A percentile compares a stretch with the other conserved stretches of the same genome.
Evolutionary conservation across 2,329 filamentous ascomycete species (phyloP).

Genomic region (Apiospora saccharicola): DNA sequence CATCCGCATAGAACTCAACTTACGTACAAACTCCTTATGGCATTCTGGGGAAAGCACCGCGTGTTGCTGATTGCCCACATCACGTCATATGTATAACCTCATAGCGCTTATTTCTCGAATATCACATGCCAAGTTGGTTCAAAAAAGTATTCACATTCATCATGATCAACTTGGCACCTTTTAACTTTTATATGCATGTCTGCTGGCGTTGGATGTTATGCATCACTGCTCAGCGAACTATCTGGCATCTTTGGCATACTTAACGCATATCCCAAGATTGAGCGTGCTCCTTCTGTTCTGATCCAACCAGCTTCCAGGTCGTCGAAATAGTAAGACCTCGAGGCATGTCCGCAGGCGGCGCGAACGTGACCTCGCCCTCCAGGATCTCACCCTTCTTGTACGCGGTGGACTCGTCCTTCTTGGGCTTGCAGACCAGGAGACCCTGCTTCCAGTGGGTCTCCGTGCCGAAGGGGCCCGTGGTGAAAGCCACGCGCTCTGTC

Average conservation of each 20-base stretch:
- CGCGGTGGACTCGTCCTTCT: conserved; percentile 49
- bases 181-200: background rate
- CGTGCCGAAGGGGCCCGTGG: conserved; percentile 78
- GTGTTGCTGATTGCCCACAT: background rate
- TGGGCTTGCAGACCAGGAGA: conserved; percentile 71
- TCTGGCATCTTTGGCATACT: background rate
- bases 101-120: background rate
- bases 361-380: conserved; percentile 73
- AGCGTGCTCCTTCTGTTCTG: conserved; percentile 45
- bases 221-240: background rate
- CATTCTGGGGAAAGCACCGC: background rate
- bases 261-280: conserved; percentile 54
- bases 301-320: conserved; percentile 62
- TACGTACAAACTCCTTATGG: background rate
- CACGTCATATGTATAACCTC: background rate
- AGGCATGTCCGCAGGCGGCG: conserved; percentile 73
- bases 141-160: background rate
- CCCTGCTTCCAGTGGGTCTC: conserved; percentile 94
- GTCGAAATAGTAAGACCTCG: conserved; percentile 71
- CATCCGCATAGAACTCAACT: background rate
- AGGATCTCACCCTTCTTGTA: conserved; percentile 65
- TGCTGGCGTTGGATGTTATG: background rate
- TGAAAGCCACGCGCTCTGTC: conserved; percentile 78
- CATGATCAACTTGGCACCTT: background rate
- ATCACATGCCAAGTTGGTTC: background rate